phyloP scores from a whole-genome alignment of 108 stramenopile species.

The Cylindrotheca fusiformis region DNA sequence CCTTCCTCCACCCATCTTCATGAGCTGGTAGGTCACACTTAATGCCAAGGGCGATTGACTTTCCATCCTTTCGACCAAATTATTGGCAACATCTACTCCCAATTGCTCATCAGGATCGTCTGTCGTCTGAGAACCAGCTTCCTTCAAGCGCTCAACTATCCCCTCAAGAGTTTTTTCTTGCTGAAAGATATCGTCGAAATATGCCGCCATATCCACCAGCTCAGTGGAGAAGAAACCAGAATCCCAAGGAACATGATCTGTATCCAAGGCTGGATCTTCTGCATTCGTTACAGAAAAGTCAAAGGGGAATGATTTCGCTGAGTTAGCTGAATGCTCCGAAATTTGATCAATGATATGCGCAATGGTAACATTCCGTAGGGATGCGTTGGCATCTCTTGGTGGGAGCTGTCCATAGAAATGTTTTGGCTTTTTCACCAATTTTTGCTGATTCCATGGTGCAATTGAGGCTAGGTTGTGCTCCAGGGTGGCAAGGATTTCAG shows the following conservation, averaged over 20 bases:
- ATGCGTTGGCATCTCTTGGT: constrained; percentile 46
- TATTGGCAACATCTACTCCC: constrained; percentile 55
- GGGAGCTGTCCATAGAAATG: constrained; percentile 37
- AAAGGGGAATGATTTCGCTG: constrained; percentile 26
- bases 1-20: constrained; percentile 39
- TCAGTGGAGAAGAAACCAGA: constrained; percentile 42
- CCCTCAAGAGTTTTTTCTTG: constrained; percentile 58
- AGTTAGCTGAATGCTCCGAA: constrained; percentile 55
- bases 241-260: constrained; percentile 35
- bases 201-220: constrained; percentile 67
- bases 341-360: constrained; percentile 58
- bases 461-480: constrained; percentile 59
- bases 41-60: constrained; percentile 72
- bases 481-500: constrained; percentile 39
- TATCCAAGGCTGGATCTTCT: constrained; percentile 39
- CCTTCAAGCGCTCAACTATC: constrained; percentile 66
- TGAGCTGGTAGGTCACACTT: constrained; percentile 48
- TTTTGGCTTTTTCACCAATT: constrained; percentile 33
- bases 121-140: constrained; percentile 34
- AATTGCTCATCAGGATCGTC: constrained; percentile 47
- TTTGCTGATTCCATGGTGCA: constrained; percentile 59
- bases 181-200: constrained; percentile 57
- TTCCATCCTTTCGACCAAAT: constrained; percentile 59
- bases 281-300: constrained; percentile 18
- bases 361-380: constrained; percentile 60